Conservation (phyloP, 768 basidiomycete genomes). For the Podaxis sp. region DNA sequence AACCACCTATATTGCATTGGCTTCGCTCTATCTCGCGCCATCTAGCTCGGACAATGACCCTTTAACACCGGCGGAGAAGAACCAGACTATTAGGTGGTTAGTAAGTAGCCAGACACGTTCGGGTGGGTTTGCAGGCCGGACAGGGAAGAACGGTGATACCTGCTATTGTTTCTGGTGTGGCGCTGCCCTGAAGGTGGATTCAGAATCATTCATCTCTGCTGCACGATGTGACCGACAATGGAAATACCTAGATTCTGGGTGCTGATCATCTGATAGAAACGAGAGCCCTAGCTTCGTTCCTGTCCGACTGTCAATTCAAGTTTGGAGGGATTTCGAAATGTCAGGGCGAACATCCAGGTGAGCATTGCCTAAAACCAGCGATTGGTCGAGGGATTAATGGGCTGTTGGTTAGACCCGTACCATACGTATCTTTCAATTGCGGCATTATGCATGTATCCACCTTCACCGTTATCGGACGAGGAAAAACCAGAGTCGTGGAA, state of each 20-base stretch:
- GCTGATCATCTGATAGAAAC: constrained; percentile 53
- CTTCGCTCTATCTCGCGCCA: constrained; percentile 58
- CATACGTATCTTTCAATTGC: constrained; percentile 93
- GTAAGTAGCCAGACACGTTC: constrained; percentile 60
- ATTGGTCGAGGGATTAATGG: background rate
- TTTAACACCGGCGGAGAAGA: constrained; percentile 36
- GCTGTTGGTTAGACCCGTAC: constrained; percentile 66
- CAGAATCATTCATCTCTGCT: background rate
- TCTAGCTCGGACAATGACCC: constrained; percentile 17
- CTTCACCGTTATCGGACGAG: constrained; percentile 27
- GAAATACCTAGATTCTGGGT: constrained; percentile 58
- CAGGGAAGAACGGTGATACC: constrained; percentile 83
- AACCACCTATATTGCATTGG: constrained; percentile 89
- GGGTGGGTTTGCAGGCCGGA: constrained; percentile 87
- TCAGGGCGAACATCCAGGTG: constrained; percentile 77
- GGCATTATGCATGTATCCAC: constrained; percentile 64
- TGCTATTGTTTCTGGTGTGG: constrained; percentile 98
- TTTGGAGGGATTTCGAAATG: constrained; percentile 88
- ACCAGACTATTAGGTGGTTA: constrained; percentile 71
- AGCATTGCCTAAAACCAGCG: constrained; percentile 14
- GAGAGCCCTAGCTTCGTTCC: constrained; percentile 52
- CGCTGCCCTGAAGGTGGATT: constrained; percentile 66
- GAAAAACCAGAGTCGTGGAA: constrained; percentile 40
- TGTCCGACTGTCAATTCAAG: constrained; percentile 78
- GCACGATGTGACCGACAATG: background rate